Percentiles rank a stretch among this genome's conserved stretches.
Conservation (phyloP, 2,329 filamentous ascomycete genomes). For the Epichloe coenophiala region DNA sequence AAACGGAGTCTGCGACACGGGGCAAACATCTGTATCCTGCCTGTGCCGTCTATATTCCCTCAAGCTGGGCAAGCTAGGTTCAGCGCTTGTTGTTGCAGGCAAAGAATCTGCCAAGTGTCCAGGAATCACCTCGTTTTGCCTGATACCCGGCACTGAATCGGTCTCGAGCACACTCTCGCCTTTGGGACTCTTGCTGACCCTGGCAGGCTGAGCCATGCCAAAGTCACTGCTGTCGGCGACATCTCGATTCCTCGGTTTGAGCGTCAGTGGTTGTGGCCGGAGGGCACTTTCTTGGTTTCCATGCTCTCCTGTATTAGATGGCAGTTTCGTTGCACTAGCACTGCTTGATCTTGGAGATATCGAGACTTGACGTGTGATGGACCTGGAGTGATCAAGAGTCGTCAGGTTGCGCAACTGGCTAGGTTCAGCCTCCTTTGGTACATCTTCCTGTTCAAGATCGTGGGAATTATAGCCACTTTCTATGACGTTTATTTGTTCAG, state of each 20-base stretch:
- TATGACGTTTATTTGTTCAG: not conserved
- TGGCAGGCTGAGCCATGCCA: not conserved
- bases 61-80: conserved; percentile 5
- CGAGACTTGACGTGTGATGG: not conserved
- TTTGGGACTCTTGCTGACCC: not conserved
- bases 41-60: conserved; percentile 6
- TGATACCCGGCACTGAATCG: not conserved
- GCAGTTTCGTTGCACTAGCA: not conserved
- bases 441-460: not conserved
- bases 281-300: not conserved
- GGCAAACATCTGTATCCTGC: conserved; percentile 7
- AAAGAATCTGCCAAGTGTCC: not conserved
- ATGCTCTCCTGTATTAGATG: not conserved
- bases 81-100: not conserved
- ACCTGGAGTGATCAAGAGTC: not conserved
- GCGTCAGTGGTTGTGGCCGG: not conserved
- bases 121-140: not conserved
- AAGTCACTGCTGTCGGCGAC: not conserved
- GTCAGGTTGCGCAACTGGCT: not conserved
- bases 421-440: not conserved
- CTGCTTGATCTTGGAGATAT: not conserved
- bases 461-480: not conserved
- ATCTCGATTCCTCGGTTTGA: not conserved
- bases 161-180: not conserved
- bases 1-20: not conserved